Base-by-base conservation (phyloP, 2,329 filamentous ascomycete genomes). In the Aspergillus ruber region DNA sequence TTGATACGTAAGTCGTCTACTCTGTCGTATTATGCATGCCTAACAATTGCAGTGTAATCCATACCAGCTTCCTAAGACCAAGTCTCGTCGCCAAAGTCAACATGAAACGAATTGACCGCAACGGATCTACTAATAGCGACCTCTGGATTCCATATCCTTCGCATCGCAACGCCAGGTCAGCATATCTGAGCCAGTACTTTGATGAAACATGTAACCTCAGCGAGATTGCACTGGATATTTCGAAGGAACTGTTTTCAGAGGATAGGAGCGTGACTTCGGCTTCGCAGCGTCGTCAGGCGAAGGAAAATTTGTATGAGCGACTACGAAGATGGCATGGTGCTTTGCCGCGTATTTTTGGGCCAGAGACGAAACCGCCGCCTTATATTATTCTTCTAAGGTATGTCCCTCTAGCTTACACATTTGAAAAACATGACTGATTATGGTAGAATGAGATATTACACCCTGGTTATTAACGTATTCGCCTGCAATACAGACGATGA, bases 381-480 rank as follows among this genome's bases (percentile, higher is more conserved):
- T 61, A 68, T 50, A 52, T 67, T 15, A 56, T 69, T 7, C 49
- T 67, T 10, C 39, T 66, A n/a, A 56, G 58, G 62, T 65, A 36
- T 39, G 54, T 21, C 46, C 36, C 43, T n/a, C 7, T 3, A 29
- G 29, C 25, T 18, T 12, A 12, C 23, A 33, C 18, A 8, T 27
- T 23, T 3, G 18, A 4, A 17, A 17, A 18, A 13, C 15, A n/a
- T 7, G 6, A 15, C 42, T 48, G 18, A 55, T 29, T 25, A 32
- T 9, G 36, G 8, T 25, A 69, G 65, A 40, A 68, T 69, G 61
- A 59, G 66, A 13, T 67, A 65, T 35, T 51, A 68, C 43, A 56
- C 65, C 36, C 47, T 66, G 23, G 52, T 62, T 18, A 68, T 70
- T 45, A 68, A 59, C 44, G 47, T 69, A n/a, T 64, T 69, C 54